Conservation (phyloP, 2,329 filamentous ascomycete species). For the Penicillium nordicum region DNA sequence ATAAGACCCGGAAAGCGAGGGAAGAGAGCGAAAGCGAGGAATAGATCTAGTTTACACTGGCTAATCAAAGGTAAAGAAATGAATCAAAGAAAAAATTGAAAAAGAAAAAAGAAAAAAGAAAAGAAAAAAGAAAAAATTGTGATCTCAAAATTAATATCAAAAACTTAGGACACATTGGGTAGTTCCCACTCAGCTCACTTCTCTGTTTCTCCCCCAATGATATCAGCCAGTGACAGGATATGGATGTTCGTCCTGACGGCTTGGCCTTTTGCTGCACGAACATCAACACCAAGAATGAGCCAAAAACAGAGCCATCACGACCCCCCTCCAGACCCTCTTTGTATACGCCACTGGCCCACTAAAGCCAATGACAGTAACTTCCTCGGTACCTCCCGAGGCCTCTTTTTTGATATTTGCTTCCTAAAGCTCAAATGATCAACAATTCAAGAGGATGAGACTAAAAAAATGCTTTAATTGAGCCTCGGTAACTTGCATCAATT, state of each 20-base stretch:
- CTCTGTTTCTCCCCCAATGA: conserved; percentile 2
- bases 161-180: conserved; percentile 11
- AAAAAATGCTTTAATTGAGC: neutral
- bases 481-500: neutral
- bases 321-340: neutral
- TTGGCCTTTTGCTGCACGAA: conserved; percentile 8
- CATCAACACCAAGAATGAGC: neutral
- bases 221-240: conserved; percentile 4
- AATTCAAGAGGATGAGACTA: neutral
- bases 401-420: conserved; percentile 5
- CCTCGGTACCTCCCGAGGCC: conserved; percentile 14
- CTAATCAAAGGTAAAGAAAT: neutral
- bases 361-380: conserved; percentile 6
- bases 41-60: neutral
- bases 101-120: neutral
- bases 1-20: conserved; percentile 2
- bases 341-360: conserved; percentile 2
- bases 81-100: neutral
- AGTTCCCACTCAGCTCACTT: conserved; percentile 10
- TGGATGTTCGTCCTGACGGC: conserved; percentile 1
- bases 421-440: neutral
- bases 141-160: neutral
- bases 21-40: neutral
- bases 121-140: neutral
- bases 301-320: neutral